Conservation (phyloP, 176 grass and related monocot species). For the Oropetium thomaeum region DNA sequence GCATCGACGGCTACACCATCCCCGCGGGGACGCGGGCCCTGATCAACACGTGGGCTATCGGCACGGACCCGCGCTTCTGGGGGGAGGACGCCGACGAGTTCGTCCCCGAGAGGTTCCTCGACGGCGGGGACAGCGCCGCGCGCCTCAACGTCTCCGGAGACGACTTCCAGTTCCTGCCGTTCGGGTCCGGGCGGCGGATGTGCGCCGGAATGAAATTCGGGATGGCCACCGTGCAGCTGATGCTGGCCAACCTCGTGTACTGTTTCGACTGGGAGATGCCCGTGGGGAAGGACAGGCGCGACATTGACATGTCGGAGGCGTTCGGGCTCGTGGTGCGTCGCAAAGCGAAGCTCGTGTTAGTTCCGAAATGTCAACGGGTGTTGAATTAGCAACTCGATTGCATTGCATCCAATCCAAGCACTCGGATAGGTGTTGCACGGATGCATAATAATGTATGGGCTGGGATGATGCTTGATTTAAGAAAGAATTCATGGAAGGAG, state of each 20-base stretch:
- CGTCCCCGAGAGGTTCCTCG: background rate
- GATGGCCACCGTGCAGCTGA: background rate
- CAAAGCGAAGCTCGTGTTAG: slow-evolving; percentile 32
- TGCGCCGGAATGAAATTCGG: slow-evolving; percentile 5
- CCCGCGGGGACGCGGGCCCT: slow-evolving; percentile 3
- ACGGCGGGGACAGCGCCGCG: background rate
- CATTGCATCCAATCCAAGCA: background rate
- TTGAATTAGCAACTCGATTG: too few relatives aligned
- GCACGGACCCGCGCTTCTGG: slow-evolving; percentile 3
- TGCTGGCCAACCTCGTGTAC: slow-evolving; percentile 13
- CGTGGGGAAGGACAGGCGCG: background rate
- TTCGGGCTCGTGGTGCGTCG: slow-evolving; percentile 32
- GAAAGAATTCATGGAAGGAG: too few relatives aligned
- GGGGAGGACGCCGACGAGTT: slow-evolving; percentile 13
- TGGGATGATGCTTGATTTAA: too few relatives aligned
- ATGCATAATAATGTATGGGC: too few relatives aligned
- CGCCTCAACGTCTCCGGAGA: background rate
- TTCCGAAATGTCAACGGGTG: slow-evolving; percentile 8
- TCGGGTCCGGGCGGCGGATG: background rate
- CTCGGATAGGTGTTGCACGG: background rate
- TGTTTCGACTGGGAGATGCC: slow-evolving; percentile 17
- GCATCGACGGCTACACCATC: slow-evolving; percentile 24
- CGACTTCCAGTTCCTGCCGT: background rate
- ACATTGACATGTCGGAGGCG: slow-evolving; percentile 40
- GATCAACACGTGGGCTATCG: slow-evolving; percentile 3